A percentile compares a stretch with the other conserved stretches of the same genome.
Conservation (phyloP, 1,139 yeast genomes). For the Debaryomyces robertsiae region DNA sequence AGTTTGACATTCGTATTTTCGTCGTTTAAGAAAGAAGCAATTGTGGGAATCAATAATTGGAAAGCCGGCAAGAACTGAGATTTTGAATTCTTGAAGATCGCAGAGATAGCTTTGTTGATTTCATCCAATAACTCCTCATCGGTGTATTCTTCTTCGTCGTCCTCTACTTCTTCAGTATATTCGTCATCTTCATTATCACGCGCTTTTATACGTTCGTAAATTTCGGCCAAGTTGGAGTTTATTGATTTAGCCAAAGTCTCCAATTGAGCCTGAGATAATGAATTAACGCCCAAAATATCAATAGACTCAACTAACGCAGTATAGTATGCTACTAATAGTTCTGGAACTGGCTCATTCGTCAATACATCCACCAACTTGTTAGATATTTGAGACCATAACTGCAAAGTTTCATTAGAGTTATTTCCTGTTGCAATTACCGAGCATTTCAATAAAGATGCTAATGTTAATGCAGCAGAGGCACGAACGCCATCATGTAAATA, state of each 20-base stretch:
- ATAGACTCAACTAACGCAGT: conserved; percentile 70
- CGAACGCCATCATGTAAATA: conserved; percentile 94
- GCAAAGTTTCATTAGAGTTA: conserved; percentile 57
- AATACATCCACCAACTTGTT: conserved; percentile 70
- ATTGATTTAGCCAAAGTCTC: conserved; percentile 61
- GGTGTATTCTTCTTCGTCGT: conserved; percentile 82
- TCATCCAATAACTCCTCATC: conserved; percentile 90
- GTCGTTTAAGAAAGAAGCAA: conserved; percentile 60
- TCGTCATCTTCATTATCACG: conserved; percentile 73
- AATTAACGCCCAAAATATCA: conserved; percentile 63
- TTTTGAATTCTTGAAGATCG: conserved; percentile 67
- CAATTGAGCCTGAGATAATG: conserved; percentile 61
- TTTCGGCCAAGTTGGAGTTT: conserved; percentile 63
- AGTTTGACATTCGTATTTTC: conserved; percentile 67
- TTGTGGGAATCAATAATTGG: conserved; percentile 56
- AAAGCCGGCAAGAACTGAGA: conserved; percentile 65
- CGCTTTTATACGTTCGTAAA: conserved; percentile 68
- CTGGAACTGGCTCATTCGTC: conserved; percentile 80
- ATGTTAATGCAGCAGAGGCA: conserved; percentile 81
- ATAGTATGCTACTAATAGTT: conserved; percentile 77
- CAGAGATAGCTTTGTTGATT: conserved; percentile 74
- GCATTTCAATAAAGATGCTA: conserved; percentile 75
- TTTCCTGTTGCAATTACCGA: conserved; percentile 65
- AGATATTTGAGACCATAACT: conserved; percentile 73
- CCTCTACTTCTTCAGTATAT: conserved; percentile 72